Base-by-base conservation (phyloP, 2,329 filamentous ascomycete genomes). In the Aureobasidium sp. region DNA sequence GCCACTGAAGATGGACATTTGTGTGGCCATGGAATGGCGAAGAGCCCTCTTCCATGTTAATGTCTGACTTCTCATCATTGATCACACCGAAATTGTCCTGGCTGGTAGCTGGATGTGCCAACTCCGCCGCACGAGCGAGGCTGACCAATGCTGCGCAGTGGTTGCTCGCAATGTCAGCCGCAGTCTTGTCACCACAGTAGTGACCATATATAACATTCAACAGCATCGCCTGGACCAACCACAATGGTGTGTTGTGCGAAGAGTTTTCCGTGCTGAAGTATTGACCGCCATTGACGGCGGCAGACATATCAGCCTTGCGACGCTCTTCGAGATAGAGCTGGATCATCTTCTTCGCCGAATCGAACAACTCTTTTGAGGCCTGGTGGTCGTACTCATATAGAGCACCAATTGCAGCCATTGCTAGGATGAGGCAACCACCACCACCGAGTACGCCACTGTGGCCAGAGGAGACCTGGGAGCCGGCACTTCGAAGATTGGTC, bases 221-320 rank as follows among this genome's bases (percentile, higher is more conserved):
- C 9, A 97, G 80, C 93, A 97, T 97, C 0, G 93, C 91, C 75
- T 97, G 94, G 17, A 97, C 92, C 29, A 99, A 82, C 92, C 93
- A 97, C 44, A 97, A 81, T 0, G 93, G 93, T 2, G 92, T 86
- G 61, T 84, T 93, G 46, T 74, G 73, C 7, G 71, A 69, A 48
- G 81, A 77, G 63, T 75, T 78, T 13, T 80, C 76, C 15, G 59
- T 20, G 27, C 53, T 53, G 51, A 67, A 67, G 15, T 66, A 64
- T 10, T 67, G 66, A 13, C 63, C 61, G 7, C 82, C 81, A 59
- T 79, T 83, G 27, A 84, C 75, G 5, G 81, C 81, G 47, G 82
- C 81, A 26, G 82, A 82, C 73, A 95, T 87, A 71, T 95, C 92
- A 59, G 89, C 88, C 73, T 92, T 93, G 66, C 92, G 86, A 63